Conservation (phyloP, 2,329 filamentous ascomycete species). For the Colletotrichum theobromicola region DNA sequence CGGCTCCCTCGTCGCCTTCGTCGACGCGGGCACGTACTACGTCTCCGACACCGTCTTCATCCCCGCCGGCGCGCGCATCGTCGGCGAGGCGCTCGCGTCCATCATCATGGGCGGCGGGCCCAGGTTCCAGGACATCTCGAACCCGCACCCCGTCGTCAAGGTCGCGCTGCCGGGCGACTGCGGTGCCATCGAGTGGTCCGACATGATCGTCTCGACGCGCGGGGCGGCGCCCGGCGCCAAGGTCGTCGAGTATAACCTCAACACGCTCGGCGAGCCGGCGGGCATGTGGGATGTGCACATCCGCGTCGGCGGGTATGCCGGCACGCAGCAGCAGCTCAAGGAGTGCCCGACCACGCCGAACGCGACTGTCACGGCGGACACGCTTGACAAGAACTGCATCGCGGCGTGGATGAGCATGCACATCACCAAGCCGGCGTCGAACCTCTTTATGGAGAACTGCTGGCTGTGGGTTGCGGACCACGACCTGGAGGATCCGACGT, state of each 20-base stretch:
- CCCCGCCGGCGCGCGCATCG: constrained; percentile 56
- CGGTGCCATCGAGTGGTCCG: constrained; percentile 73
- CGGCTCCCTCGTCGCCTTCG: constrained; percentile 58
- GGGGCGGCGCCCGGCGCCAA: constrained; percentile 72
- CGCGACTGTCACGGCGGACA: not conserved
- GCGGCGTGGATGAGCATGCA: constrained; percentile 49
- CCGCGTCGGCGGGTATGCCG: constrained; percentile 74
- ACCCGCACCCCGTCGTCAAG: constrained; percentile 69
- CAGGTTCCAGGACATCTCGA: constrained; percentile 60
- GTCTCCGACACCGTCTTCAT: constrained; percentile 60
- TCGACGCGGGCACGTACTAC: constrained; percentile 67
- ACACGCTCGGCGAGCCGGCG: constrained; percentile 47
- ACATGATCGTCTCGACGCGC: constrained; percentile 73
- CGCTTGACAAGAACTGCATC: constrained; percentile 37
- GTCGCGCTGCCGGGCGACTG: constrained; percentile 68
- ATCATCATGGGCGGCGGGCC: constrained; percentile 60
- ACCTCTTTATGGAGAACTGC: constrained; percentile 48
- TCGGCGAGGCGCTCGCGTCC: constrained; percentile 62
- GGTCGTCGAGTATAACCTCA: constrained; percentile 76
- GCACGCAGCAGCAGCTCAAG: constrained; percentile 70
- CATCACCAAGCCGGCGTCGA: constrained; percentile 40
- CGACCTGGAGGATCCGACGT: constrained; percentile 55
- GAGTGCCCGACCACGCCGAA: constrained; percentile 59
- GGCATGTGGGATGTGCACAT: constrained; percentile 81
- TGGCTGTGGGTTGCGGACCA: constrained; percentile 59